These are phyloP conservation scores for Cenchrus purpureus DNA, from an alignment of 176 grass and related monocot species.

Conservation along the genomic window DNA sequence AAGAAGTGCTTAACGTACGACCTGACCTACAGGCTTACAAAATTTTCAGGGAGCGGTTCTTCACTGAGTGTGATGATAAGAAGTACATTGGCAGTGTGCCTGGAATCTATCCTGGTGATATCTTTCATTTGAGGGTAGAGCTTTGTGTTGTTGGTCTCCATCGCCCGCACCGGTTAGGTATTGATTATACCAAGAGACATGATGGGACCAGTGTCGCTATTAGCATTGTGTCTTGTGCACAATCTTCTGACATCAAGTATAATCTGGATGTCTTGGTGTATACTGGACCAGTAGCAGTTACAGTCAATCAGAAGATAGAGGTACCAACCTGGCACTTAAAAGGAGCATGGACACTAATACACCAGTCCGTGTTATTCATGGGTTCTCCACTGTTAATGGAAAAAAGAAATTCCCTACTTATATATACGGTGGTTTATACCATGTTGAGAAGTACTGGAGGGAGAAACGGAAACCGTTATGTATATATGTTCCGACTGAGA, in stretches of 20 bases:
- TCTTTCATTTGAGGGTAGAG: slow-evolving; percentile 75
- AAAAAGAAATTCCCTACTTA: slow-evolving; percentile 56
- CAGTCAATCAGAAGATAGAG: slow-evolving; percentile 53
- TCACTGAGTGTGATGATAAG: slow-evolving; percentile 35
- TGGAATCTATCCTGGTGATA: slow-evolving; percentile 72
- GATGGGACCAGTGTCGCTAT: slow-evolving; percentile 55
- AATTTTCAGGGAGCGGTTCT: slow-evolving; percentile 65
- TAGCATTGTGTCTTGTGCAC: slow-evolving; percentile 67
- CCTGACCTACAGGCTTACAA: slow-evolving; percentile 63
- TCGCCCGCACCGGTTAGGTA: slow-evolving; percentile 46
- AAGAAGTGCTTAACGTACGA: neutral
- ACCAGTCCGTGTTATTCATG: slow-evolving; percentile 78
- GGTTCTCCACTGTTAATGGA: slow-evolving; percentile 40
- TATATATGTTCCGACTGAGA: slow-evolving; percentile 71
- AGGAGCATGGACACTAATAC: slow-evolving; percentile 83
- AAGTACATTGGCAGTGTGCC: slow-evolving; percentile 77
- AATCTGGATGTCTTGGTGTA: slow-evolving; percentile 75
- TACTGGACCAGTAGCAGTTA: slow-evolving; percentile 50
- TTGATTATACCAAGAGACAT: slow-evolving; percentile 66
- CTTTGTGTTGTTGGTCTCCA: slow-evolving; percentile 84
- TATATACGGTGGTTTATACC: slow-evolving; percentile 87
- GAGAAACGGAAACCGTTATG: slow-evolving; percentile 50
- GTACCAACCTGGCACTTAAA: slow-evolving; percentile 67
- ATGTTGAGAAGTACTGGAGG: slow-evolving; percentile 76
- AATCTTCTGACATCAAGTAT: slow-evolving; percentile 47